These are phyloP conservation scores for Colletotrichum sidae DNA, from an alignment of 2,329 filamentous ascomycete species.

Conservation along the genomic window DNA sequence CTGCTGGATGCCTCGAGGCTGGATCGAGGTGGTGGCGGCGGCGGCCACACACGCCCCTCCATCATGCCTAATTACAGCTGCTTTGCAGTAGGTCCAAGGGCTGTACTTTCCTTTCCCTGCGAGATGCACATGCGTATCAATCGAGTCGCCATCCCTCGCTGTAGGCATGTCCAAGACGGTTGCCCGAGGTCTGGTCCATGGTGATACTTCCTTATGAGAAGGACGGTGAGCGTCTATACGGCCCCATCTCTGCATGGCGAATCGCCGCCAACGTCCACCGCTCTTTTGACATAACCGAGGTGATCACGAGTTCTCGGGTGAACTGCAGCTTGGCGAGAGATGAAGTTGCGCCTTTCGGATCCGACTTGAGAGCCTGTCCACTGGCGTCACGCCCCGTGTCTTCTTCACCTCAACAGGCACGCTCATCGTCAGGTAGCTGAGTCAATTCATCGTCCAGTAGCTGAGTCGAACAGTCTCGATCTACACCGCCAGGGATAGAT, in stretches of 20 bases:
- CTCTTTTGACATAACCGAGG: conserved; percentile 32
- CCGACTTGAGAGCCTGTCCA: conserved; percentile 7
- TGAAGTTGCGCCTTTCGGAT: conserved; percentile 20
- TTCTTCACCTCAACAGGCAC: conserved; percentile 32
- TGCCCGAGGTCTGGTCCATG: conserved; percentile 28
- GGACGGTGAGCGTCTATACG: conserved; percentile 30
- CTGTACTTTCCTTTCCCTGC: conserved; percentile 35
- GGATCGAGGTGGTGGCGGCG: conserved; percentile 6
- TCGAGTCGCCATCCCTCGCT: conserved; percentile 21
- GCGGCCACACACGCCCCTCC: conserved; percentile 26
- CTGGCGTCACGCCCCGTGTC: conserved; percentile 32
- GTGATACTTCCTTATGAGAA: conserved; percentile 18
- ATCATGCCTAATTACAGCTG: neutral
- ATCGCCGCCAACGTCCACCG: conserved; percentile 31
- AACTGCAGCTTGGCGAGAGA: conserved; percentile 28
- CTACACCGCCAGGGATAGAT: conserved; percentile 35
- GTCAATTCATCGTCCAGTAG: neutral
- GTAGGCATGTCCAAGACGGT: conserved; percentile 25
- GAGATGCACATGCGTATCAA: conserved; percentile 27
- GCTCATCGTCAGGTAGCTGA: conserved; percentile 13
- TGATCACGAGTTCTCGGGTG: conserved; percentile 31
- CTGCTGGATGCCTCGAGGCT: conserved; percentile 10
- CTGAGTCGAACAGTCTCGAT: conserved; percentile 27
- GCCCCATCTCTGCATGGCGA: conserved; percentile 18
- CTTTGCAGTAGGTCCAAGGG: conserved; percentile 26